Conservation (phyloP, 1,284 basidiomycete genomes). For the Austroboletus niveus region DNA sequence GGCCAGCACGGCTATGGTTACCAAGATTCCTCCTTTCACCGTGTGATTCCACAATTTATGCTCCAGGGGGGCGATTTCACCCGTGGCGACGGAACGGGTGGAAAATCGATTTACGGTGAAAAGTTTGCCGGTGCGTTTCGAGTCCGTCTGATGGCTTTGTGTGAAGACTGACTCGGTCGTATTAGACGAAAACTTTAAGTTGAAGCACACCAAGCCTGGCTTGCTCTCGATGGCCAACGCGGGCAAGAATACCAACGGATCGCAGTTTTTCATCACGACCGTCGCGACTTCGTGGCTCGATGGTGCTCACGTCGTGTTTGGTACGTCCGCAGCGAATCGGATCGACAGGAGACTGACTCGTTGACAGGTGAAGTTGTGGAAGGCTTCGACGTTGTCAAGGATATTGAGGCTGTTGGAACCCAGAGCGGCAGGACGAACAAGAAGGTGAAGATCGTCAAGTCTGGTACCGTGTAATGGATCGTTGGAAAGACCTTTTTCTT, state of each 20-base stretch:
- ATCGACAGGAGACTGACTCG: neutral
- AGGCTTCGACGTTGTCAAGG: conserved; percentile 61
- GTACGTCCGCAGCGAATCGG: conserved; percentile 35
- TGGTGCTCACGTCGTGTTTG: conserved; percentile 80
- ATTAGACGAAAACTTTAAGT: conserved; percentile 83
- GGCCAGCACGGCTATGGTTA: conserved; percentile 71
- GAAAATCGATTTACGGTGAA: conserved; percentile 89
- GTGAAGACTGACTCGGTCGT: neutral
- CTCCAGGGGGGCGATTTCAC: conserved; percentile 77
- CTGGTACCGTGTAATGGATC: conserved; percentile 47
- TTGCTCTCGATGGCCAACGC: conserved; percentile 90
- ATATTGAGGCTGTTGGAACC: conserved; percentile 61
- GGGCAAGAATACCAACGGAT: conserved; percentile 63
- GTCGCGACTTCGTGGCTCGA: conserved; percentile 73
- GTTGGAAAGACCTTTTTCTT: too few species aligned
- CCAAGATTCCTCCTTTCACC: conserved; percentile 71
- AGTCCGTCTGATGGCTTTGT: too few species aligned
- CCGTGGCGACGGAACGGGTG: conserved; percentile 80
- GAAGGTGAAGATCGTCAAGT: conserved; percentile 50
- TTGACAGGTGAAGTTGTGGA: conserved; percentile 60
- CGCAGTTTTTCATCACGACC: conserved; percentile 70
- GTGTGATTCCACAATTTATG: conserved; percentile 69
- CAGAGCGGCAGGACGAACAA: conserved; percentile 45
- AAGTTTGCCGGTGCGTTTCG: conserved; percentile 60
- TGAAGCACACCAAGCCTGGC: conserved; percentile 82